phyloP scores from a whole-genome alignment of 495 filamentous ascomycete genomes.

The Bacidia gigantensis region DNA sequence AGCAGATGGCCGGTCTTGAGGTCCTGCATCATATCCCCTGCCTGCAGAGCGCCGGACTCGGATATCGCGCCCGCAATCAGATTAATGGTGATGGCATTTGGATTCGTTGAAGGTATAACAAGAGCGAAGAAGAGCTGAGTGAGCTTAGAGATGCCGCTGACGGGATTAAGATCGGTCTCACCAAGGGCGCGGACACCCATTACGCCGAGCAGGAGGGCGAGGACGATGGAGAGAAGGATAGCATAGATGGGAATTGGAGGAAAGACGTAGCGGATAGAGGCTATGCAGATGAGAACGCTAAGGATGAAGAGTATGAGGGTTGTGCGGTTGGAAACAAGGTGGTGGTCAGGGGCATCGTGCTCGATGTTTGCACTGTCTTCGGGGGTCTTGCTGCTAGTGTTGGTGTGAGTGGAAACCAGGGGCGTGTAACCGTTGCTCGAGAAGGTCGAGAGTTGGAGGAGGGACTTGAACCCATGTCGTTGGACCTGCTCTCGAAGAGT shows the following conservation, averaged over 20 bases:
- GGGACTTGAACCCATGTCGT: constrained; percentile 9
- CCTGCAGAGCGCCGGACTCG: constrained; percentile 81
- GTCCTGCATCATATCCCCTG: constrained; percentile 96
- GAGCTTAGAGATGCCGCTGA: constrained; percentile 90
- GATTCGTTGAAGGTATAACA: constrained; percentile 61
- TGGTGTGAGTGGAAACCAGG: constrained; percentile 20
- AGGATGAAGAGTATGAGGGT: constrained; percentile 61
- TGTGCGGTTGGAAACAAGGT: constrained; percentile 60
- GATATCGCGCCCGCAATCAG: constrained; percentile 85
- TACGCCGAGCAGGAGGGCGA: constrained; percentile 78
- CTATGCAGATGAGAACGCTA: constrained; percentile 66
- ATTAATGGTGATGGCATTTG: constrained; percentile 79
- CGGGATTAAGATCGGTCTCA: constrained; percentile 93
- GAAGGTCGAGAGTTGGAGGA: constrained; percentile 1
- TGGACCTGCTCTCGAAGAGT: constrained; percentile 20
- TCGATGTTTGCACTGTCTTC: constrained; percentile 11
- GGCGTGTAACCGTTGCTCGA: constrained; percentile 26
- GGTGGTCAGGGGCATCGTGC: constrained; percentile 63
- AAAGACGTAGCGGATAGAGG: constrained; percentile 69
- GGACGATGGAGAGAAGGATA: constrained; percentile 68
- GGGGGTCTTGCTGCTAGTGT: constrained; percentile 2
- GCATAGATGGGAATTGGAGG: constrained; percentile 47
- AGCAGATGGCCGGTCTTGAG: constrained; percentile 93
- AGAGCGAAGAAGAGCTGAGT: constrained; percentile 91
- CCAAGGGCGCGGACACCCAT: constrained; percentile 94